Conservation (phyloP, 345 rosid species). For the Sonneratia alba region DNA sequence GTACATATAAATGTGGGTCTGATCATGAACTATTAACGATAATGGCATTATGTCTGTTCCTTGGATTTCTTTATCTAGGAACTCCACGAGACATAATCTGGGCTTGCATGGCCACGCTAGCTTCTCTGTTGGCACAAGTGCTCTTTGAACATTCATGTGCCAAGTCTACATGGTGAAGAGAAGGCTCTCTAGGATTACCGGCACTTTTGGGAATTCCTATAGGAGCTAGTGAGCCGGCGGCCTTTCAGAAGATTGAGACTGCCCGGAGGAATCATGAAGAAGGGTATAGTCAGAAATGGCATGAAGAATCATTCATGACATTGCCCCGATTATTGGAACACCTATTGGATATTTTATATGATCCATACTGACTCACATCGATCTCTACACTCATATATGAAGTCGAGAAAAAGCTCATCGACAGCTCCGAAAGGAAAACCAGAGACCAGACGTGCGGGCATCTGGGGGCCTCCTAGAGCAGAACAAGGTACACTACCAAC, state of each 20-base stretch:
- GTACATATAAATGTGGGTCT: not conserved
- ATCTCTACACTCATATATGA: too few species aligned
- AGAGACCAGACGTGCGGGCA: too few species aligned
- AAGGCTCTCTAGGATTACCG: not conserved
- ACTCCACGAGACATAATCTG: slow-evolving; percentile 12
- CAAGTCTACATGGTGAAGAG: not conserved
- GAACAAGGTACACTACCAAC: too few species aligned
- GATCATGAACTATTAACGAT: not conserved
- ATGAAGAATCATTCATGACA: not conserved
- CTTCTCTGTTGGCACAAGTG: slow-evolving; percentile 29
- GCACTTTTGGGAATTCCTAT: too few species aligned
- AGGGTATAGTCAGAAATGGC: not conserved
- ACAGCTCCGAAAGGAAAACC: too few species aligned
- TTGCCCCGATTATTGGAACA: too few species aligned
- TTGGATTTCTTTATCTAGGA: too few species aligned
- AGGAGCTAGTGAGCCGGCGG: not conserved
- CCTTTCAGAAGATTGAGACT: not conserved
- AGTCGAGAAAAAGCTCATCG: too few species aligned
- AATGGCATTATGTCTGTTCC: not conserved
- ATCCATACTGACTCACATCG: too few species aligned
- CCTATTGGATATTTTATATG: too few species aligned
- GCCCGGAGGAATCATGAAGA: not conserved
- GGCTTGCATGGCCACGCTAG: slow-evolving; percentile 26
- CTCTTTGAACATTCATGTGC: not conserved
- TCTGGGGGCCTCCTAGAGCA: too few species aligned